A percentile compares a stretch with the other conserved stretches of the same genome.
Evolutionary conservation across 2,329 filamentous ascomycete genomes (phyloP).

Genomic region (Cladosporium sp.): DNA sequence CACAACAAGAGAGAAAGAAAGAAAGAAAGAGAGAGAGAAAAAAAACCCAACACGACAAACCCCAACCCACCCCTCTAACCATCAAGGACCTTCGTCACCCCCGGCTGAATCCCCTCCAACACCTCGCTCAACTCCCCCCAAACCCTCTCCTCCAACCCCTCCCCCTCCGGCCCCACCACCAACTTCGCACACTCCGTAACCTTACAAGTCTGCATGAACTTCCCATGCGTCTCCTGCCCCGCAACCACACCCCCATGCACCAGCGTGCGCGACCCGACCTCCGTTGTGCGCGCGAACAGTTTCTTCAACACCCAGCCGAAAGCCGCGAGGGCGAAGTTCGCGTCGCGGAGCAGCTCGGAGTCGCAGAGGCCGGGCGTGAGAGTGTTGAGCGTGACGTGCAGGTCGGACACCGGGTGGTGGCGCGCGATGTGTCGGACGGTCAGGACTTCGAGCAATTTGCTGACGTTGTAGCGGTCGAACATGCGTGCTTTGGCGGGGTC

Average conservation of each 20-base stretch:
- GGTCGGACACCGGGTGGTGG: constrained; percentile 23
- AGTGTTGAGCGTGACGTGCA: constrained; percentile 46
- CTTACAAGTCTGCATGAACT: constrained; percentile 11
- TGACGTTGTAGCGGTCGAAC: constrained; percentile 40
- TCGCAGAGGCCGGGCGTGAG: constrained; percentile 53
- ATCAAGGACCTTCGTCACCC: constrained; percentile 24
- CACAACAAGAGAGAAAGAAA: no score
- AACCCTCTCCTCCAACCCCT: constrained; percentile 32
- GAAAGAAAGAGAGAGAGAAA: no score
- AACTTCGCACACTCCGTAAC: constrained; percentile 25
- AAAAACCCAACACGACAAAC: no score
- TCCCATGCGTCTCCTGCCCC: constrained; percentile 10
- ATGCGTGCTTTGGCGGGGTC: constrained; percentile 34
- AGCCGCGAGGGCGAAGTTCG: constrained; percentile 5
- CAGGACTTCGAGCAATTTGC: constrained; percentile 49
- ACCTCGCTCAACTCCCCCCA: constrained; percentile 39
- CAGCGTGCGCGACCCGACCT: constrained; percentile 39
- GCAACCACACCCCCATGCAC: constrained; percentile 33
- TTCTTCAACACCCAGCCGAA: constrained; percentile 18
- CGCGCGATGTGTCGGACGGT: constrained; percentile 34
- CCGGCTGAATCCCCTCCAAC: constrained; percentile 36
- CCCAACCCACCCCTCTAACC: background rate
- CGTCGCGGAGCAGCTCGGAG: constrained; percentile 42
- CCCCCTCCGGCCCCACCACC: constrained; percentile 36
- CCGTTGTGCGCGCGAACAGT: constrained; percentile 34